Percentiles rank a stretch among this genome's conserved stretches.
These are phyloP conservation scores for Apiotrichum mycotoxinovorans DNA, from an alignment of 1,284 basidiomycete genomes.

Conservation along the genomic window DNA sequence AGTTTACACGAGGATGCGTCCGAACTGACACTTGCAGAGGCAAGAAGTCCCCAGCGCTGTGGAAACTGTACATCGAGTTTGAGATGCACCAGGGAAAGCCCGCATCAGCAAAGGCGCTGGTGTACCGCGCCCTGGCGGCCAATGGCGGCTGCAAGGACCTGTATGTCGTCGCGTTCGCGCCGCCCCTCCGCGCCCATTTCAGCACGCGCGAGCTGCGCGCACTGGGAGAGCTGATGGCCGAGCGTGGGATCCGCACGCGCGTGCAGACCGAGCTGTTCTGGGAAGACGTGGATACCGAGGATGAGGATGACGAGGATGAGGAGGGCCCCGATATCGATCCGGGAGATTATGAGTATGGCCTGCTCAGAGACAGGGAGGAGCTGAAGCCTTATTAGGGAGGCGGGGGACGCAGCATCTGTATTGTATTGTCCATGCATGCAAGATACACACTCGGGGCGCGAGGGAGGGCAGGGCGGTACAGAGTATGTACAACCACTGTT, in stretches of 20 bases:
- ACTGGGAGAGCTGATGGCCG: constrained; percentile 73
- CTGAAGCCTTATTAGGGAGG: constrained; percentile 39
- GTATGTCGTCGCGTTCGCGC: constrained; percentile 78
- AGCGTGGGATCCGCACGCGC: constrained; percentile 71
- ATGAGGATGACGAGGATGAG: constrained; percentile 50
- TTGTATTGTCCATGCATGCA: too few species aligned
- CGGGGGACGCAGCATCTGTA: too few species aligned
- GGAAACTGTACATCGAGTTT: constrained; percentile 77
- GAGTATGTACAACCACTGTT: too few species aligned
- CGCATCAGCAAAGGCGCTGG: constrained; percentile 66
- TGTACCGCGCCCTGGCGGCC: constrained; percentile 75
- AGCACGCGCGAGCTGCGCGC: constrained; percentile 62
- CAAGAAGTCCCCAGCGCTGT: constrained; percentile 52
- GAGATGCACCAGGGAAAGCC: constrained; percentile 65
- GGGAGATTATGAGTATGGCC: constrained; percentile 37
- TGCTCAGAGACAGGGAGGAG: constrained; percentile 36
- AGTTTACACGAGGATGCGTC: too few species aligned
- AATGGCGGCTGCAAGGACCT: constrained; percentile 57
- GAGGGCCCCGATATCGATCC: constrained; percentile 31
- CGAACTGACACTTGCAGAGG: constrained; percentile 11
- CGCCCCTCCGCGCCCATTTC: constrained; percentile 63
- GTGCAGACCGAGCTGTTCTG: constrained; percentile 62
- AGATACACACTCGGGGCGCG: too few species aligned
- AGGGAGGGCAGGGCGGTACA: too few species aligned
- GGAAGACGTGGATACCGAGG: constrained; percentile 32